Evolutionary conservation across 2,329 filamentous ascomycete species (phyloP), one percentile per base, ranked within the genome.

Genomic region (Cladosporium sp.): DNA sequence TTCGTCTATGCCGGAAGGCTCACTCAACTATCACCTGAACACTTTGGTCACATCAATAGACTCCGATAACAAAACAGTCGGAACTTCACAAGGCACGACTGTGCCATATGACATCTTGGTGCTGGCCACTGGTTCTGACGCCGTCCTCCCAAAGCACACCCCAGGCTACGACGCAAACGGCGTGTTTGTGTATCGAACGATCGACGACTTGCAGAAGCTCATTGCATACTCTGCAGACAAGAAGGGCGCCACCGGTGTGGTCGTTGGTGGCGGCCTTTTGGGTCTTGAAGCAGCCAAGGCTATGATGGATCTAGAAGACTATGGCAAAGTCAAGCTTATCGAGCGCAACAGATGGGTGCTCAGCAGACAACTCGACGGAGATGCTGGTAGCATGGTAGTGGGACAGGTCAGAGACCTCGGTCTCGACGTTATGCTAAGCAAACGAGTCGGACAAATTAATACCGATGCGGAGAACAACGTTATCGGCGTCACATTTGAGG

Each of bases 211-310:
- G 35, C 80, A 91, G 68, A 83, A 80, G 42, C 80, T 96, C 3
- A 95, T 96, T 57, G 77, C 80, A 1, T 96, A 88, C 68, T 84
- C 90, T 0, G 79, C 83, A 1, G 76, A 78, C 10, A 83, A 84
- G 55, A 88, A 85, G 64, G 89, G 84, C 4, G 84, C 85, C 2
- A 82, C 82, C 2, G 91, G 89, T 0, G 82, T 85, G 4, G 90
- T 94, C 0, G 89, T 96, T 3, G 91, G 91, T 22, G 91, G 91
- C 53, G 91, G 91, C 0, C 73, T 97, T 22, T 79, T 96, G 0
- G 91, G 91, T 0, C 81, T 97, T 0, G 91, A 96, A 74, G 91
- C 91, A 2, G 91, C 90, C 34, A 94, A 96, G 67, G 91, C 91
- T 1, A 91, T 96, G 89, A 87, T 92, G 77, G 91, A 96, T 68